Evolutionary conservation across 495 filamentous ascomycete species (phyloP).

Genomic region (Astrocystis sublimbata): DNA sequence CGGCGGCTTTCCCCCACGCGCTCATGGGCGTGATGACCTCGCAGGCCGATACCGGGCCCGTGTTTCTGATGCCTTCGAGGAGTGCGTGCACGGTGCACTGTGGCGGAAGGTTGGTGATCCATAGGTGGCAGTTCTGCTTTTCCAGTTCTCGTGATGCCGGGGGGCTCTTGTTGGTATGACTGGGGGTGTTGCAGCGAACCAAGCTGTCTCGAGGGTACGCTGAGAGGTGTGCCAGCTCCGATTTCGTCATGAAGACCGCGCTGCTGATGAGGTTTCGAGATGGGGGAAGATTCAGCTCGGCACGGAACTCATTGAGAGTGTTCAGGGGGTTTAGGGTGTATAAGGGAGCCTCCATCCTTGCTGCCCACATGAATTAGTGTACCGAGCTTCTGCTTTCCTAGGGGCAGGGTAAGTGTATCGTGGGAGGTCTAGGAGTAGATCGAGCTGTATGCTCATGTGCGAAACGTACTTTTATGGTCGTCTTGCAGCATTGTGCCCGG

Average conservation of each 20-base stretch:
- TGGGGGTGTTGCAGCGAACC: neutral
- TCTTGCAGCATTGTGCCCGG: too few species aligned
- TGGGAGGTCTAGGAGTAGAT: neutral
- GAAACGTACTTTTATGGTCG: too few species aligned
- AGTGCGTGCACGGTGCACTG: constrained; percentile 22
- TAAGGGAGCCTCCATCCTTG: neutral
- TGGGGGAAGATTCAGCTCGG: neutral
- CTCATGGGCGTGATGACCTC: constrained; percentile 25
- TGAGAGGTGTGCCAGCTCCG: neutral
- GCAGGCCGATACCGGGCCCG: constrained; percentile 34
- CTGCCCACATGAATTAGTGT: neutral
- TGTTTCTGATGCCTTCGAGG: constrained; percentile 27
- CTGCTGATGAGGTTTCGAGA: constrained; percentile 9
- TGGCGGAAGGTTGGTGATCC: constrained; percentile 34
- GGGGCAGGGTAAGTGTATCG: too few species aligned
- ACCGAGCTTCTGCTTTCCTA: neutral
- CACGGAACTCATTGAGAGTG: constrained; percentile 1
- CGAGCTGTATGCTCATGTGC: neutral
- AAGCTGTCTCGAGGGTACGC: neutral
- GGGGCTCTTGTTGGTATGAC: too few species aligned
- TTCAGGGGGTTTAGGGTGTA: neutral
- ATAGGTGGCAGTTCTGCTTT: constrained; percentile 37
- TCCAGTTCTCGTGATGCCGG: too few species aligned
- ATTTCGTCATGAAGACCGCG: neutral
- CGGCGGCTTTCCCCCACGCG: constrained; percentile 26